phyloP scores from a whole-genome alignment of 768 basidiomycete genomes.

The Boletus sp. region DNA sequence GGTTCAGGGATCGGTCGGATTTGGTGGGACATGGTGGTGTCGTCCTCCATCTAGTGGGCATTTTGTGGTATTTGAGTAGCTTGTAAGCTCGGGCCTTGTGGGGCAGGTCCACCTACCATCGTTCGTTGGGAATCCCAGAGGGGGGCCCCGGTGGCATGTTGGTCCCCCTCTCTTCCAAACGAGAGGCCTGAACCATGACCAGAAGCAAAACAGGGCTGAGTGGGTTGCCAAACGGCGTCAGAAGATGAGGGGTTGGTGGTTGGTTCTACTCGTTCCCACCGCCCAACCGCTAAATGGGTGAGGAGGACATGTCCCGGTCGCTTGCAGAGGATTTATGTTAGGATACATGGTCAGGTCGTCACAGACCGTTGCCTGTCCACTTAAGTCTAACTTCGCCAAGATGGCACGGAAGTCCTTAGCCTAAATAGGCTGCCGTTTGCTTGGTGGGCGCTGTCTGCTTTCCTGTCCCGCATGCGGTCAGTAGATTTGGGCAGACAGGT shows the following conservation, averaged over 20 bases:
- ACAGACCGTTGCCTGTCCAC: fast-evolving
- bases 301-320: slow-evolving; percentile 2
- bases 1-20: too few species aligned
- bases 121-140: too few species aligned
- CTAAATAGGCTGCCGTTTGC: slow-evolving; percentile 5
- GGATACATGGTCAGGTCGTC: background rate
- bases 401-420: background rate
- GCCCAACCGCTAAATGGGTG: slow-evolving; percentile 1
- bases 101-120: too few species aligned
- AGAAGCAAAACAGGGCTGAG: too few species aligned
- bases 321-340: slow-evolving; percentile 6
- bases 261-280: background rate
- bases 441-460: background rate
- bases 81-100: too few species aligned
- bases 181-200: too few species aligned
- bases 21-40: too few species aligned
- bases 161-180: too few species aligned
- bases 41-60: too few species aligned
- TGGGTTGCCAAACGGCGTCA: too few species aligned
- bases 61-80: too few species aligned
- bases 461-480: slow-evolving; percentile 8
- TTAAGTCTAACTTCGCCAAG: background rate
- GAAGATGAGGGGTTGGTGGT: background rate
- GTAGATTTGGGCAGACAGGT: background rate
- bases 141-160: too few species aligned